Conservation (phyloP, 805 yeast species). For the Wickerhamiella alocasiicola region DNA sequence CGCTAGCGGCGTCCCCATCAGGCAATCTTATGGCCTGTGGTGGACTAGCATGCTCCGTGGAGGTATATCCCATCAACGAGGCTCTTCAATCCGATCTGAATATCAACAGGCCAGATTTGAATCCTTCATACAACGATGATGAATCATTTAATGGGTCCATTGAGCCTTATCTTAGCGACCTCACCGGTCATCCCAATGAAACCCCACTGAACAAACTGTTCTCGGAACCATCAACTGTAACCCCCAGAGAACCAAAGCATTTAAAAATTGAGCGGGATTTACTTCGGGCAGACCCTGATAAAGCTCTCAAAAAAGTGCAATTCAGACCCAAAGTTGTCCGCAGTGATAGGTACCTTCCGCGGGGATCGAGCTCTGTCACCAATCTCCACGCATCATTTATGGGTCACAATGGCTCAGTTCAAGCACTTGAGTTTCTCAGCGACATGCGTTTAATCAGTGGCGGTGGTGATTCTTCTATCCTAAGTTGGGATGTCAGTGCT, state of each 20-base stretch:
- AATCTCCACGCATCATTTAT: conserved; percentile 11
- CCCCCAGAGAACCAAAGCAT: not conserved
- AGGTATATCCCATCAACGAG: conserved; percentile 16
- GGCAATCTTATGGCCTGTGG: conserved; percentile 18
- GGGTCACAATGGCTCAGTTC: conserved; percentile 16
- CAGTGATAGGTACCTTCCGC: not conserved
- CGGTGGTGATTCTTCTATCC: conserved; percentile 13
- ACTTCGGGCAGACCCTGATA: not conserved
- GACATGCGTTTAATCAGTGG: conserved; percentile 12
- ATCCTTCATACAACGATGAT: not conserved
- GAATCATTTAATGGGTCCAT: not conserved
- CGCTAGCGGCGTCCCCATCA: conserved; percentile 9
- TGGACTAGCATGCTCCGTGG: conserved; percentile 19
- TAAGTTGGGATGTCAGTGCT: conserved; percentile 79
- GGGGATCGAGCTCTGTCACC: not conserved
- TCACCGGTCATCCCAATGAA: not conserved
- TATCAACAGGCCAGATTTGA: not conserved
- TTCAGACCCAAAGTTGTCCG: not conserved
- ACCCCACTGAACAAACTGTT: not conserved
- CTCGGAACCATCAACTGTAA: not conserved
- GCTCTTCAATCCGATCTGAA: conserved; percentile 8
- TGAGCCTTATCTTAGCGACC: conserved; percentile 1
- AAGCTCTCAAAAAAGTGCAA: not conserved
- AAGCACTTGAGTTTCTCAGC: conserved; percentile 12
- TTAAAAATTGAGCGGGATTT: conserved; percentile 6